A percentile compares a stretch with the other conserved stretches of the same genome.
Evolutionary conservation across 2,329 filamentous ascomycete genomes (phyloP).

Genomic region (Chaetomiaceae sp.): DNA sequence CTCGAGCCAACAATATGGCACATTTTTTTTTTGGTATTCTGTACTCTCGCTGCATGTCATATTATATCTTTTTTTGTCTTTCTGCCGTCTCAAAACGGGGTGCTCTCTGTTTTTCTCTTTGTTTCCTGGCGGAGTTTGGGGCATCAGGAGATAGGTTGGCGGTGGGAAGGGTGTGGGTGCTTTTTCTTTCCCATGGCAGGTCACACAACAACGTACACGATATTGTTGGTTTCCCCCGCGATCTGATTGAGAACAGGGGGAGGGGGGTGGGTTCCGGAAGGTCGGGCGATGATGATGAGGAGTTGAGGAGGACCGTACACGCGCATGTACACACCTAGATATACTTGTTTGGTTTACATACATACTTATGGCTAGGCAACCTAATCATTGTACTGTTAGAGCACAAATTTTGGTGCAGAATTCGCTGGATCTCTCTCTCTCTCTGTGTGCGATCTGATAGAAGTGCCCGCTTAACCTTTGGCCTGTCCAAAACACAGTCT

Average conservation of each 20-base stretch:
- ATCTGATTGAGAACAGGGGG: no score
- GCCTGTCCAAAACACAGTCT: no score
- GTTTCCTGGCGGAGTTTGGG: constrained; percentile 1
- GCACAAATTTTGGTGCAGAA: no score
- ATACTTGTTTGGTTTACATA: constrained; percentile 1
- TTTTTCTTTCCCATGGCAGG: constrained; percentile 7
- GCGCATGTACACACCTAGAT: constrained; percentile 3
- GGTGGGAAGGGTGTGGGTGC: no score
- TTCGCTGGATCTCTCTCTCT: no score
- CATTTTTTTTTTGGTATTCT: constrained; percentile 2
- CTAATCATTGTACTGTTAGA: constrained; percentile 22
- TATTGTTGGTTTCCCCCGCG: no score
- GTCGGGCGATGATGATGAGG: constrained; percentile 11
- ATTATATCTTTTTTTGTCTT: constrained; percentile 2
- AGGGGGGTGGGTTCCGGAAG: neutral
- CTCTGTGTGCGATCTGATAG: no score
- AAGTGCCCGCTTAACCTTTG: no score
- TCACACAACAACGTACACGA: constrained; percentile 21
- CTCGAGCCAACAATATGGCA: no score
- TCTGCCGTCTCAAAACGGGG: constrained; percentile 11
- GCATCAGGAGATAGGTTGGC: neutral
- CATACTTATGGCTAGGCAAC: constrained; percentile 4
- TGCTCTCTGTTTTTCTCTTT: no score
- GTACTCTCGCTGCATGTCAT: constrained; percentile 19
- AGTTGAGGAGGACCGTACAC: constrained; percentile 6